Conservation (phyloP, 208 protist species). For the Kentomonas sorsogonicus region DNA sequence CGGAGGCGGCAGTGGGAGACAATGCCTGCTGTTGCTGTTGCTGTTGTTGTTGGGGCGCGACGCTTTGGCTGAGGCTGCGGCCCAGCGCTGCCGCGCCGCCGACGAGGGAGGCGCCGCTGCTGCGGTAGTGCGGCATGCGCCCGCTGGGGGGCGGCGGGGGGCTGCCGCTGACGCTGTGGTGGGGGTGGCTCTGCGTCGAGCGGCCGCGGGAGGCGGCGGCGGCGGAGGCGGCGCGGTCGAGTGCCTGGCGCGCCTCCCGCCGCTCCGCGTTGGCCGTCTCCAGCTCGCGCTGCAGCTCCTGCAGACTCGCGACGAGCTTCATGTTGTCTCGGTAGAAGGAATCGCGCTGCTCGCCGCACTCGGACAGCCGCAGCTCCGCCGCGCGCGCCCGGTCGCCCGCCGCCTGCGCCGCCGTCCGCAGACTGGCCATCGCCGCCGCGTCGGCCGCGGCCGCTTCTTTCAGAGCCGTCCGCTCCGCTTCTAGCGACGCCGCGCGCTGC, state of each 20-base stretch:
- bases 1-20: background rate
- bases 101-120: slow-evolving; percentile 18
- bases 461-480: slow-evolving; percentile 17
- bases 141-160: background rate
- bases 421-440: background rate
- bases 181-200: background rate
- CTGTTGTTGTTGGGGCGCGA: no score
- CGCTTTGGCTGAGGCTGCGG: no score
- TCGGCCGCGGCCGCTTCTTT: background rate
- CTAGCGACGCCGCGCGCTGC: slow-evolving; percentile 16
- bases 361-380: slow-evolving; percentile 5
- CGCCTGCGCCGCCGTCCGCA: slow-evolving; percentile 2
- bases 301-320: slow-evolving; percentile 44
- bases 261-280: slow-evolving; percentile 52
- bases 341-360: slow-evolving; percentile 30
- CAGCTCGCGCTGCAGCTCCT: slow-evolving; percentile 52
- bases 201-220: background rate
- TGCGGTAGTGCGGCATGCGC: slow-evolving; percentile 11
- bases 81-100: slow-evolving; percentile 24
- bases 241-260: slow-evolving; percentile 40
- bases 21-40: no score
- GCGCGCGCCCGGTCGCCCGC: background rate
- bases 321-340: slow-evolving; percentile 54
- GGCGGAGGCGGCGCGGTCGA: slow-evolving; percentile 19
- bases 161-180: background rate